Evolutionary conservation across 345 rosid genomes (phyloP).

Genomic region (Gossypium longicalyx): DNA sequence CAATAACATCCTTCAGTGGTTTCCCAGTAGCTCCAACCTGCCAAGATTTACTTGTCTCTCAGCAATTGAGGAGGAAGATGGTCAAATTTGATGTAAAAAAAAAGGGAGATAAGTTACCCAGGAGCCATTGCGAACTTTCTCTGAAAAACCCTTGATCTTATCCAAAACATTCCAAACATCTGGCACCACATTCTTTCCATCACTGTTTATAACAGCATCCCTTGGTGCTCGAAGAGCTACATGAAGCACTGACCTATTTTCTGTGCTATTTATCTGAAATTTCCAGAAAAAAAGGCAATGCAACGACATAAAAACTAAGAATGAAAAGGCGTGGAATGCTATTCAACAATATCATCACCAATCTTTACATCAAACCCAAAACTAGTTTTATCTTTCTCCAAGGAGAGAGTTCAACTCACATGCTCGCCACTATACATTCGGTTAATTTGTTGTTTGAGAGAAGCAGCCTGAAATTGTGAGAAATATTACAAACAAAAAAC

Average conservation of each 20-base stretch:
- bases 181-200: conserved; percentile 90
- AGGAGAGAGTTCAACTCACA: conserved; percentile 40
- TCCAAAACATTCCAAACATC: conserved; percentile 91
- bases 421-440: conserved; percentile 79
- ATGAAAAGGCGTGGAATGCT: not conserved
- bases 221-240: conserved; percentile 90
- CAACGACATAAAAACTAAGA: not conserved
- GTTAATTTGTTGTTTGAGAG: conserved; percentile 62
- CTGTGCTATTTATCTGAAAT: conserved; percentile 84
- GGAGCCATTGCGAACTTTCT: conserved; percentile 79
- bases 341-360: not conserved
- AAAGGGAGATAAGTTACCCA: conserved; percentile 56
- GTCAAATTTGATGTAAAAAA: conserved; percentile 11
- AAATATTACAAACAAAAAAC: not conserved
- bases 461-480: conserved; percentile 51
- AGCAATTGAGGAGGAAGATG: conserved; percentile 12
- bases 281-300: conserved; percentile 7
- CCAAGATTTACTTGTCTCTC: conserved; percentile 24
- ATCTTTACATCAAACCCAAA: not conserved
- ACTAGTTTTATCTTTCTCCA: not conserved
- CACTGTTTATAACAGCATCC: conserved; percentile 65
- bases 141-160: conserved; percentile 83
- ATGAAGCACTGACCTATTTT: conserved; percentile 92
- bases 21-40: conserved; percentile 97
- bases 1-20: conserved; percentile 73